Conservation (phyloP, 2,329 filamentous ascomycete genomes). For the Apiospora sp. region DNA sequence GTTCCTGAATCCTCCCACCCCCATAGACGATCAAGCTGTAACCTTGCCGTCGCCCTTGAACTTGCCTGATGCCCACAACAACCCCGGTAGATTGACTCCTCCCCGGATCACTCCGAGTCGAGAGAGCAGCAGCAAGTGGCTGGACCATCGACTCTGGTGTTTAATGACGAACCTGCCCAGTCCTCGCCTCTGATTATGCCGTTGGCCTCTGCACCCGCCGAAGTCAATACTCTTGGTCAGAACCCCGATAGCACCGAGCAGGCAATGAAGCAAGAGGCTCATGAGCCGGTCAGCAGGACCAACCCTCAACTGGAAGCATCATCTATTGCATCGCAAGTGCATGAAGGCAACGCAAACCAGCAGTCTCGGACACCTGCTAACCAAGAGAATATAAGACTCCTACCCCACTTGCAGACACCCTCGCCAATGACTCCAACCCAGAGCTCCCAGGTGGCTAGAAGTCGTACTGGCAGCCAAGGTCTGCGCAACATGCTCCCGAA, state of each 20-base stretch:
- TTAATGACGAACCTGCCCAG: neutral
- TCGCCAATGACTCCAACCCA: neutral
- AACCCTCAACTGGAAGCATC: neutral
- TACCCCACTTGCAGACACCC: neutral
- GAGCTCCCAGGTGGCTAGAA: slow-evolving; percentile 1
- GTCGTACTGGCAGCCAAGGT: slow-evolving; percentile 17
- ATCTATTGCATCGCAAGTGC: neutral
- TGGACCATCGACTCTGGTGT: neutral
- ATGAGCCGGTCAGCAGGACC: neutral
- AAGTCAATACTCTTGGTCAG: neutral
- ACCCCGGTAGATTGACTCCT: neutral
- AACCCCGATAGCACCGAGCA: neutral
- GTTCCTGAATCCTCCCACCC: neutral
- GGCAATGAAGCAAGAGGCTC: neutral
- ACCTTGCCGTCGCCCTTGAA: too few species aligned
- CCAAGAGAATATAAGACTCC: neutral
- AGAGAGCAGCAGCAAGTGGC: neutral
- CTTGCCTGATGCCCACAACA: neutral
- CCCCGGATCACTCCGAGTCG: neutral
- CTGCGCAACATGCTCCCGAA: neutral
- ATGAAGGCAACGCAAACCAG: neutral
- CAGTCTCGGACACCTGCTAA: neutral
- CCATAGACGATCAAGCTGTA: neutral
- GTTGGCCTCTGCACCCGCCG: neutral
- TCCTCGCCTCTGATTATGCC: neutral